These are phyloP conservation scores for Lactarius hatsudake DNA, from an alignment of 768 basidiomycete genomes.

Conservation along the genomic window DNA sequence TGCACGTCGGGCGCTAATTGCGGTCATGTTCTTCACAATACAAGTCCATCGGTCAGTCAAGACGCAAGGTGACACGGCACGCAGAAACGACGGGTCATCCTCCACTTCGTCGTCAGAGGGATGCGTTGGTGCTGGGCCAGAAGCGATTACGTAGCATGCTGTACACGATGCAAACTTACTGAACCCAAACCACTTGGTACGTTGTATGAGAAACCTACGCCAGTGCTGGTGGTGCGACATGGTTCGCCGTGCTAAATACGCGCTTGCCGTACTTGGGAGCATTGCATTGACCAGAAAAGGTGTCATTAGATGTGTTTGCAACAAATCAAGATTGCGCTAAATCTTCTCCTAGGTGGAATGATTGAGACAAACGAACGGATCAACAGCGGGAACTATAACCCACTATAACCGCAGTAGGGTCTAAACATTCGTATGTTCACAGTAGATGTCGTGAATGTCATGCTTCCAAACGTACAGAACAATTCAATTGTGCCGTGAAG, in stretches of 20 bases:
- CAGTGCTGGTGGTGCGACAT: not conserved
- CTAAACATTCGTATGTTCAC: not conserved
- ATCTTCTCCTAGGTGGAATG: not conserved
- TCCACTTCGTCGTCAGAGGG: not conserved
- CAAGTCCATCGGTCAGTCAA: not conserved
- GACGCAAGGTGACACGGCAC: not conserved
- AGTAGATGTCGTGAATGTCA: not conserved
- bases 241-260: not conserved
- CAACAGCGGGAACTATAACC: not conserved
- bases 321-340: not conserved
- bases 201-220: not conserved
- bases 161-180: not conserved
- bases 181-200: not conserved
- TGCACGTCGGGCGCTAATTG: not conserved
- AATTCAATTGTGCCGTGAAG: constrained; percentile 1
- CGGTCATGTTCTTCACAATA: not conserved
- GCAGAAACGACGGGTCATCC: not conserved
- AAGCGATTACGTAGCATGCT: not conserved
- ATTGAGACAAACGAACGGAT: not conserved
- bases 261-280: not conserved
- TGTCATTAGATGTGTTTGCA: not conserved
- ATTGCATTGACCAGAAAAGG: not conserved
- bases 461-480: not conserved
- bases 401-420: not conserved
- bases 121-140: not conserved